Conservation (phyloP, 495 filamentous ascomycete species). For the Pseudevernia furfuracea region DNA sequence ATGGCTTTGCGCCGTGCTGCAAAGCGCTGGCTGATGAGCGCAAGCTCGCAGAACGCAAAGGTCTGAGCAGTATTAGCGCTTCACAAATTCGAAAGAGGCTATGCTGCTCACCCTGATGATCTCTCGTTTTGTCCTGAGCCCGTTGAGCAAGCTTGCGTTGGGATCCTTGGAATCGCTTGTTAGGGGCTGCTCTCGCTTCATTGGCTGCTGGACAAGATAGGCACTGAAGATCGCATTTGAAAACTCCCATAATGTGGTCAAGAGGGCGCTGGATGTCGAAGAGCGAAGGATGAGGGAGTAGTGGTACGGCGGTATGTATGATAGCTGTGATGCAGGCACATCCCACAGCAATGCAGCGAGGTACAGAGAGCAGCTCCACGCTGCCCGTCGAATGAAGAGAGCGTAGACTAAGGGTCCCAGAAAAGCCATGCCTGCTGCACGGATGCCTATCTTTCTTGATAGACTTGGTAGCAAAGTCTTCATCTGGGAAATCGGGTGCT, state of each 20-base stretch:
- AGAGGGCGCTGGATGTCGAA: constrained; percentile 54
- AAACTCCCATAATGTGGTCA: constrained; percentile 65
- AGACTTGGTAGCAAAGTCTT: constrained; percentile 26
- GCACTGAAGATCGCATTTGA: constrained; percentile 68
- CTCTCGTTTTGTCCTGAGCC: constrained; percentile 67
- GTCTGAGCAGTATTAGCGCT: constrained; percentile 38
- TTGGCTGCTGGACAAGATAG: constrained; percentile 69
- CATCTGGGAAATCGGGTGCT: constrained; percentile 27
- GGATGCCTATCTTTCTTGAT: constrained; percentile 28
- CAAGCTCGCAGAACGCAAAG: constrained; percentile 89
- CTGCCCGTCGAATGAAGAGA: constrained; percentile 50
- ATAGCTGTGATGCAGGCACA: constrained; percentile 58
- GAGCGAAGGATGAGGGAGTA: constrained; percentile 51
- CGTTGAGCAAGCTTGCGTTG: constrained; percentile 80
- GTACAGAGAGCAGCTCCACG: constrained; percentile 60
- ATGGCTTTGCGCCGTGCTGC: constrained; percentile 69
- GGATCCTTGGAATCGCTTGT: constrained; percentile 80
- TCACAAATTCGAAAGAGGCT: constrained; percentile 11
- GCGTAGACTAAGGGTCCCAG: constrained; percentile 54
- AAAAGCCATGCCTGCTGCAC: constrained; percentile 39
- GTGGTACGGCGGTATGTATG: constrained; percentile 50
- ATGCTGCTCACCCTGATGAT: constrained; percentile 44
- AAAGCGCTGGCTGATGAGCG: constrained; percentile 65
- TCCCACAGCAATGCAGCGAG: constrained; percentile 66
- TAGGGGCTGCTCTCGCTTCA: constrained; percentile 77